These are phyloP conservation scores for Fomitopsis palustris DNA, from an alignment of 1,284 basidiomycete species.

Conservation along the genomic window DNA sequence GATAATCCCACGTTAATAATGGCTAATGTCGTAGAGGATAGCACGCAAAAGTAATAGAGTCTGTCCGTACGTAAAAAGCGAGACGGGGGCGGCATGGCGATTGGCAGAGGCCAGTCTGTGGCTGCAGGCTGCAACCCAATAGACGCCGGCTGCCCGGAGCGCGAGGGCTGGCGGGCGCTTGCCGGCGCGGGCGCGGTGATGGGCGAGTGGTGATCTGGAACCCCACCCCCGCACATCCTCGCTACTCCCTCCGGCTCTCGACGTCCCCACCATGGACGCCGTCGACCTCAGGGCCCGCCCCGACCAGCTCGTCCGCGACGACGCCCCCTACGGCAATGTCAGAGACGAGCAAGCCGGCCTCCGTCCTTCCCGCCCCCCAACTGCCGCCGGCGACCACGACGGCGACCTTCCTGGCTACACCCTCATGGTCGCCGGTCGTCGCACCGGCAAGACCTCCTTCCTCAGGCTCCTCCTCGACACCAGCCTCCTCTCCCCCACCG, in stretches of 20 bases:
- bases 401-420: conserved; percentile 43
- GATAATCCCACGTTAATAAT: conserved; percentile 5
- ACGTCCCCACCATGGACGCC: conserved; percentile 28
- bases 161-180: conserved; percentile 15
- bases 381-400: conserved; percentile 20
- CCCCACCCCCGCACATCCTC: conserved; percentile 26
- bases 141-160: conserved; percentile 10
- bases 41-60: conserved; percentile 2
- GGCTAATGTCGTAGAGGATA: conserved; percentile 6
- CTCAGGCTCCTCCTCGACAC: conserved; percentile 77
- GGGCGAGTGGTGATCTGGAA: conserved; percentile 23
- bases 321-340: conserved; percentile 35
- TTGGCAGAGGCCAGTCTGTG: conserved; percentile 1
- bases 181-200: conserved; percentile 24
- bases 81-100: background rate
- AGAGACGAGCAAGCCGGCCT: conserved; percentile 32
- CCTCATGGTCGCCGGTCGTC: conserved; percentile 71
- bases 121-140: background rate
- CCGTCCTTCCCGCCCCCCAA: conserved; percentile 15
- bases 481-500: conserved; percentile 52
- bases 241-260: conserved; percentile 23
- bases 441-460: conserved; percentile 79
- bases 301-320: conserved; percentile 39
- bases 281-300: conserved; percentile 42
- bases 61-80: conserved; percentile 3